Evolutionary conservation across 2,329 filamentous ascomycete species (phyloP).

Genomic region (Fusarium napiforme): DNA sequence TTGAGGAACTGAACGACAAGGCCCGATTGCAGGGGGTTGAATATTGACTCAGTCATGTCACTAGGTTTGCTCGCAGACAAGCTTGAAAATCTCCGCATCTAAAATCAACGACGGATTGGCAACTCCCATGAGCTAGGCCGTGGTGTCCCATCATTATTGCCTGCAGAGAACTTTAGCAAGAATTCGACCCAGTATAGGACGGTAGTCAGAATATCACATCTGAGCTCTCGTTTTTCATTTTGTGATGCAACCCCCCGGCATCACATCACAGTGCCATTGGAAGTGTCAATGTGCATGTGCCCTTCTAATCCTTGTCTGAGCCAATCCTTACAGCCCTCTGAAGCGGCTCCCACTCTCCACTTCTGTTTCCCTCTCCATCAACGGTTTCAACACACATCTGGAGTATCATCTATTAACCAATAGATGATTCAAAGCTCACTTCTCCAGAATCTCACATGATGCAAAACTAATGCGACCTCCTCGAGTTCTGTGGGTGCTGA

Average conservation of each 20-base stretch:
- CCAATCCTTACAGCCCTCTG: slow-evolving; percentile 35
- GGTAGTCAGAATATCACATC: slow-evolving; percentile 38
- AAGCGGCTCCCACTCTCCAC: slow-evolving; percentile 10
- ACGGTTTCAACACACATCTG: slow-evolving; percentile 29
- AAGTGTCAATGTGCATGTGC: slow-evolving; percentile 19
- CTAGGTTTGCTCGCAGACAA: slow-evolving; percentile 18
- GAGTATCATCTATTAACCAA: slow-evolving; percentile 24
- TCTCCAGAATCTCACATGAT: slow-evolving; percentile 45
- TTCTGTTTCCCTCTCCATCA: slow-evolving; percentile 24
- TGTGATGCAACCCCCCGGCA: slow-evolving; percentile 31
- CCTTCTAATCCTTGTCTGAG: slow-evolving; percentile 17
- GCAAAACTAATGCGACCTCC: slow-evolving; percentile 42
- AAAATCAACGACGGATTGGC: slow-evolving; percentile 8
- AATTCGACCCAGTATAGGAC: slow-evolving; percentile 26
- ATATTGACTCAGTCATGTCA: slow-evolving; percentile 17
- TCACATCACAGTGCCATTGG: slow-evolving; percentile 37
- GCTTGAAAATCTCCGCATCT: slow-evolving; percentile 10
- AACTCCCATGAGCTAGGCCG: slow-evolving; percentile 22
- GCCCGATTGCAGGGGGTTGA: slow-evolving; percentile 25
- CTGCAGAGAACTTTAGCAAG: neutral
- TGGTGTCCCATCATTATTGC: slow-evolving; percentile 24
- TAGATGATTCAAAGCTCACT: slow-evolving; percentile 22
- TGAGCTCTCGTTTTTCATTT: slow-evolving; percentile 36
- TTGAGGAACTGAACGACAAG: slow-evolving; percentile 23
- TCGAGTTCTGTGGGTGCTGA: slow-evolving; percentile 36